These are phyloP conservation scores for Xylaria arbuscula DNA, from an alignment of 2,329 filamentous ascomycete genomes.

Conservation along the genomic window DNA sequence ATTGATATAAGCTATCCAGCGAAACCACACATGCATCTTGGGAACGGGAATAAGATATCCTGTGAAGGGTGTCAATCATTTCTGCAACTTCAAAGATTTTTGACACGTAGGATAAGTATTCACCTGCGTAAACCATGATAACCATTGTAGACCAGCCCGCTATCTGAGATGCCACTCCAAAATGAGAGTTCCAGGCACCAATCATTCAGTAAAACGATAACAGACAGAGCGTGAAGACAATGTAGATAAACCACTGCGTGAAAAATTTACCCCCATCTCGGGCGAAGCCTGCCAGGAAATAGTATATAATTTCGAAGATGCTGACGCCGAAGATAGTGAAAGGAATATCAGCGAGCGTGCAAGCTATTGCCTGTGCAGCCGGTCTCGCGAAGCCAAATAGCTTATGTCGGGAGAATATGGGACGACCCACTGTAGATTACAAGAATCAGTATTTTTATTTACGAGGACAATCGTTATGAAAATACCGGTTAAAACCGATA, in stretches of 20 bases:
- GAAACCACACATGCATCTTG: conserved; percentile 66
- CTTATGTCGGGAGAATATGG: conserved; percentile 77
- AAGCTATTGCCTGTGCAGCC: conserved; percentile 62
- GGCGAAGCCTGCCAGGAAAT: conserved; percentile 68
- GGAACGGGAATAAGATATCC: conserved; percentile 64
- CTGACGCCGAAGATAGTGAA: conserved; percentile 67
- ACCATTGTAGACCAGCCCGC: conserved; percentile 21
- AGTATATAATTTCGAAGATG: conserved; percentile 70
- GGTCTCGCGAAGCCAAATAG: conserved; percentile 61
- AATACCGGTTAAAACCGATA: too few relatives aligned
- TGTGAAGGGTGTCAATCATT: neutral
- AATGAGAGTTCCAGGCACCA: conserved; percentile 24
- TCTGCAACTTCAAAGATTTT: neutral
- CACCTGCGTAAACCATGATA: conserved; percentile 27
- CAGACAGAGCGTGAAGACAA: conserved; percentile 20
- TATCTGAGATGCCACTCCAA: conserved; percentile 21
- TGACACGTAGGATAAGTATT: too few relatives aligned
- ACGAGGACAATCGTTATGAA: too few relatives aligned
- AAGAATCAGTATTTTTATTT: too few relatives aligned
- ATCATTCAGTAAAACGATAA: conserved; percentile 24
- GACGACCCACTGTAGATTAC: conserved; percentile 57
- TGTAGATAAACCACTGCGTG: conserved; percentile 46
- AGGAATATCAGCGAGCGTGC: conserved; percentile 59
- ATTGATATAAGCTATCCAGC: conserved; percentile 67
- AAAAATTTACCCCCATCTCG: conserved; percentile 71